These are phyloP conservation scores for Colletotrichum gloeosporioides DNA, from an alignment of 2,329 filamentous ascomycete species.

Conservation along the genomic window DNA sequence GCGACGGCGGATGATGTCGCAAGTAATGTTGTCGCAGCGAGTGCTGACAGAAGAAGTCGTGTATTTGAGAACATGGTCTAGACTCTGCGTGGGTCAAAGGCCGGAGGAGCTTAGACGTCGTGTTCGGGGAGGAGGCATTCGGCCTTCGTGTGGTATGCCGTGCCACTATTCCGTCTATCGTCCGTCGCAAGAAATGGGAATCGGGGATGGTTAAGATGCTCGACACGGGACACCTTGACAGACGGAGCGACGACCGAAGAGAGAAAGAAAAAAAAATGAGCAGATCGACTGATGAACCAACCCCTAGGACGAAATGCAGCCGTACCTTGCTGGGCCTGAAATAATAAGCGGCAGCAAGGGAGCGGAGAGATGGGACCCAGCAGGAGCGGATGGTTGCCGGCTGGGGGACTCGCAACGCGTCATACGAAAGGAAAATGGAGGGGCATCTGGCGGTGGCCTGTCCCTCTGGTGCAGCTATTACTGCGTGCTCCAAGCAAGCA, in stretches of 20 bases:
- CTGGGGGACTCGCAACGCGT: constrained; percentile 15
- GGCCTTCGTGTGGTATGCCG: neutral
- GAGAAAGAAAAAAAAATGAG: neutral
- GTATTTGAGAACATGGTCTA: constrained; percentile 3
- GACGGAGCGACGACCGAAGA: neutral
- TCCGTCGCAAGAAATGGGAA: neutral
- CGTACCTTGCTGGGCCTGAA: constrained; percentile 3
- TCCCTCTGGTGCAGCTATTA: neutral
- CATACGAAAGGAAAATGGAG: constrained; percentile 9
- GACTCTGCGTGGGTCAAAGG: neutral
- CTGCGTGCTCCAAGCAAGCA: neutral
- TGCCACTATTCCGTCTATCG: neutral
- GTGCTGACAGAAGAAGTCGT: neutral
- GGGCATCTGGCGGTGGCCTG: neutral
- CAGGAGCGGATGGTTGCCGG: constrained; percentile 14
- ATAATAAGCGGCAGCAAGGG: neutral
- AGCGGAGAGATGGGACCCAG: constrained; percentile 2
- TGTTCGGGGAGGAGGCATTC: neutral
- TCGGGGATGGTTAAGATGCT: neutral
- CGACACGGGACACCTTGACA: neutral
- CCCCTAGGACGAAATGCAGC: neutral
- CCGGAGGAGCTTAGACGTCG: neutral
- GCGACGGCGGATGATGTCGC: constrained; percentile 6
- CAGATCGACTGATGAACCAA: neutral
- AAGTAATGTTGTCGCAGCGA: constrained; percentile 3